Evolutionary conservation across 441 rosid species (phyloP), one percentile per base, ranked within the genome.

Genomic region (Gossypium gossypioides): DNA sequence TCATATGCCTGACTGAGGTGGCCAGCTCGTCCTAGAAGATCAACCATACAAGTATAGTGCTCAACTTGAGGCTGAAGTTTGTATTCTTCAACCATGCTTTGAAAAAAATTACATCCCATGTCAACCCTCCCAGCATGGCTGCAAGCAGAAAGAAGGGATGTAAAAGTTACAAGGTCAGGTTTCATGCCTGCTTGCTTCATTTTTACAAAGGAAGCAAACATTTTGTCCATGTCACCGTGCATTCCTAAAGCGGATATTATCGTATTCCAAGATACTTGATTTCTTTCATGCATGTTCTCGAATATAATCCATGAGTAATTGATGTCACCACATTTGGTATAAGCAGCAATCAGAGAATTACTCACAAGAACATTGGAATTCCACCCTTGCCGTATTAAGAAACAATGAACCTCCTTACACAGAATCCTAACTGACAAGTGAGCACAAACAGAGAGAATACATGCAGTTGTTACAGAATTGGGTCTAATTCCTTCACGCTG

Each of bases 1-100:
- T 79, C 72, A 78, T 76, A 81, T 3, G 84, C 86, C 64, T 79
- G 80, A 8, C 74, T 69, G 18, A 81, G 72, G 59, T 75, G 72
- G 52, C 85, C 86, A 15, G 83, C 73, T 69, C 79, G 76, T 55
- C 88, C 84, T 37, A 83, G 77, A 55, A 85, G 85, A 78, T 83
- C 84, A 56, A 81, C 86, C 85, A 83, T 75, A 79, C 88, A 85
- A 19, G 86, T 75, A 60, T 75, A 83, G 32, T 85, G 88, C 52
- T 84, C 83, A 69, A 82, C 65, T 59, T 50, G 72, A 27, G 85
- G 84, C 24, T 71, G 51, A 16, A 82, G 76, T 7, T 71, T 76
- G 58, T 76, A 72, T 58, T 76, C 64, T 50, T 81, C 74, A 25
- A 61, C 51, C 76, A 81, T 74, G 72, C 73, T 76, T 74, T 73